phyloP scores from a whole-genome alignment of 2,329 filamentous ascomycete species.

The Purpureocillium lavendulum region DNA sequence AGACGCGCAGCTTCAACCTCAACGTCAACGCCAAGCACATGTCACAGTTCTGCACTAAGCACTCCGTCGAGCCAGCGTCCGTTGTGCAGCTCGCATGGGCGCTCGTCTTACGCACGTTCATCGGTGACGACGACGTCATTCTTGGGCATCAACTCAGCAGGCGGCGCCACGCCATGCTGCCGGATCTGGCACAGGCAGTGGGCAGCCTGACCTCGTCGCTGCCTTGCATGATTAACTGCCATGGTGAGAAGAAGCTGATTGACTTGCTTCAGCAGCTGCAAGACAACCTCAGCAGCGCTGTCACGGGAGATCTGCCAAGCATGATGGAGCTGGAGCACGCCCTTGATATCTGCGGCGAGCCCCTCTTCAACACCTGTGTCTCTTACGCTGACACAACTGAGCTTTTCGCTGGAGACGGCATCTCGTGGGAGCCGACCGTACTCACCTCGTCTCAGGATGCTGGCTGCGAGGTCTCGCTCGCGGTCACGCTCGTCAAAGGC shows the following conservation, averaged over 20 bases:
- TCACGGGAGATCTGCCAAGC: slow-evolving; percentile 29
- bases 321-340: slow-evolving; percentile 38
- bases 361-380: slow-evolving; percentile 43
- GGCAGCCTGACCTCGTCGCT: slow-evolving; percentile 36
- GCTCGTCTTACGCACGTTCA: slow-evolving; percentile 45
- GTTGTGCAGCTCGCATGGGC: slow-evolving; percentile 53
- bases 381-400: slow-evolving; percentile 33
- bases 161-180: slow-evolving; percentile 32
- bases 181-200: slow-evolving; percentile 31
- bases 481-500: slow-evolving; percentile 29
- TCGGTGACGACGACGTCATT: slow-evolving; percentile 41
- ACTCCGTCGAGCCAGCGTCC: slow-evolving; percentile 34
- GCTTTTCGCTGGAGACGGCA: neutral
- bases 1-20: slow-evolving; percentile 29
- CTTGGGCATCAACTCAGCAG: slow-evolving; percentile 45
- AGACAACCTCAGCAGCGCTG: too few species aligned
- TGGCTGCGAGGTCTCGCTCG: slow-evolving; percentile 37
- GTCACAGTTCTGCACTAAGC: slow-evolving; percentile 31
- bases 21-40: slow-evolving; percentile 30
- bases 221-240: slow-evolving; percentile 17
- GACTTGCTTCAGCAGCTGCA: too few species aligned
- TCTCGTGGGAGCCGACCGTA: slow-evolving; percentile 7
- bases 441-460: slow-evolving; percentile 12
- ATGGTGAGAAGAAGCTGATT: too few species aligned
- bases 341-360: slow-evolving; percentile 30